Evolutionary conservation across 2,329 filamentous ascomycete species (phyloP).

Genomic region (Phialophora macrospora): DNA sequence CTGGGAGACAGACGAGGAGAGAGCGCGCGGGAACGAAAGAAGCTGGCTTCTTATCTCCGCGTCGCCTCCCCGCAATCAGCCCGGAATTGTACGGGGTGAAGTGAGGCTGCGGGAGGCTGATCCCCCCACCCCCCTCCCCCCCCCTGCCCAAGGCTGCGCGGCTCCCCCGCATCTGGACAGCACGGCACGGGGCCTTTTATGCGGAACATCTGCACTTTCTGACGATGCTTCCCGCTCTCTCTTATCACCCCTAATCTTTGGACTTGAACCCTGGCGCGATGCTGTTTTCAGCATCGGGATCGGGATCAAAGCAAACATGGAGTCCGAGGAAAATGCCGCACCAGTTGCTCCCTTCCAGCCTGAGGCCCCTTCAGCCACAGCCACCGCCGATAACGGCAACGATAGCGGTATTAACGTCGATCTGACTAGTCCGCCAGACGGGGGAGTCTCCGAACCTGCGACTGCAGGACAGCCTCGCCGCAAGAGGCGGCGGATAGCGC

Average conservation of each 20-base stretch:
- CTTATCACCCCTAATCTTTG: too few species aligned
- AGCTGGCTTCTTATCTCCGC: background rate
- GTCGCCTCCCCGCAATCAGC: background rate
- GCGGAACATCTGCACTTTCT: too few species aligned
- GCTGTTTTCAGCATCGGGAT: too few species aligned
- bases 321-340: background rate
- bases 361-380: background rate
- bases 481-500: background rate
- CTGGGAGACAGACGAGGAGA: background rate
- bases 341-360: background rate
- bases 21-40: background rate
- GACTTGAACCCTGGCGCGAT: background rate
- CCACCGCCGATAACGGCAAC: background rate
- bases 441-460: background rate
- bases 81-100: too few species aligned
- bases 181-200: too few species aligned
- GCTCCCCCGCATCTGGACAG: too few species aligned
- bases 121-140: too few species aligned
- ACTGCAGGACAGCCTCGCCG: background rate
- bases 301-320: too few species aligned
- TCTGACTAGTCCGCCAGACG: background rate
- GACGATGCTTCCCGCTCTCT: too few species aligned
- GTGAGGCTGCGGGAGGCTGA: too few species aligned
- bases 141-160: too few species aligned
- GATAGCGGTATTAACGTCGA: background rate